Evolutionary conservation across 2,329 filamentous ascomycete species (phyloP).

Genomic region (Podosphaera xanthii): DNA sequence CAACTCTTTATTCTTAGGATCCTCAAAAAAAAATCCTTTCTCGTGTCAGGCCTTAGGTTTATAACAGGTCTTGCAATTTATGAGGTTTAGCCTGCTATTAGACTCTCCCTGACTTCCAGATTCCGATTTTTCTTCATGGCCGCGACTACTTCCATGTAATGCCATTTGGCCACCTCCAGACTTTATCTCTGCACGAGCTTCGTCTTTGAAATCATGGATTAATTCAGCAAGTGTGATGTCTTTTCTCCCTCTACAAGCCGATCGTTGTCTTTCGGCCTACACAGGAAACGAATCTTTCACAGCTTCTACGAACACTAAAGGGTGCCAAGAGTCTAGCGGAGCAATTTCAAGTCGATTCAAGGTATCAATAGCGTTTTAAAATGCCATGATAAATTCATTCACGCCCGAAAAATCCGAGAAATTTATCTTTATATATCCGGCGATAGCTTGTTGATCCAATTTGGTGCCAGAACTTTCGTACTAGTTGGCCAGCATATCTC

Average conservation of each 20-base stretch:
- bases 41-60: not conserved
- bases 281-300: not conserved
- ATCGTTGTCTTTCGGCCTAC: not conserved
- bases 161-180: not conserved
- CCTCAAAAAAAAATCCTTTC: not conserved
- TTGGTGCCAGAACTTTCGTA: not conserved
- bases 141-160: not conserved
- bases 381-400: not conserved
- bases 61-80: not conserved
- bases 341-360: not conserved
- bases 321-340: not conserved
- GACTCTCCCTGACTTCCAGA: not conserved
- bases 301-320: not conserved
- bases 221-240: not conserved
- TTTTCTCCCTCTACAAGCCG: not conserved
- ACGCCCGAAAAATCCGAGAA: not conserved
- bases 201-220: not conserved
- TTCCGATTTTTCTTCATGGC: not conserved
- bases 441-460: not conserved
- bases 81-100: not conserved
- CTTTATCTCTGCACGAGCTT: not conserved
- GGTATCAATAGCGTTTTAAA: not conserved
- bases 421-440: not conserved
- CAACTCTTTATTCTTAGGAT: not conserved
- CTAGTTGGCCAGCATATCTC: not conserved